Conservation (phyloP, 129 eudicot genomes). For the Kitagawia praeruptora region DNA sequence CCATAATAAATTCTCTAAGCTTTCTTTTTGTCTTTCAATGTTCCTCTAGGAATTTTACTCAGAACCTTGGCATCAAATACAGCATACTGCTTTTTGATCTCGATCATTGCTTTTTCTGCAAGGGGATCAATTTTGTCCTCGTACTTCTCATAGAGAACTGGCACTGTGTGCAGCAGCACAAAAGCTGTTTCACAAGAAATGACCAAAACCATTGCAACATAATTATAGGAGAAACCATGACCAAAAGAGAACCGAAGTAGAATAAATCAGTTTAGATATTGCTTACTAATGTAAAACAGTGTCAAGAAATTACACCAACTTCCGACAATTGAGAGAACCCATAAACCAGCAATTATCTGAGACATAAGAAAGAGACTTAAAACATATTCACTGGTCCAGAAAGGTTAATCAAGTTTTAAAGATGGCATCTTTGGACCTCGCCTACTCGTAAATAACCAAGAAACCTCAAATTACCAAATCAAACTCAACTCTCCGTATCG, state of each 20-base stretch:
- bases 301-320: slow-evolving; percentile 36
- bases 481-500: not conserved
- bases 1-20: slow-evolving; percentile 25
- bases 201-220: slow-evolving; percentile 10
- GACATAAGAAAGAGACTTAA: not conserved
- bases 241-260: too few species aligned
- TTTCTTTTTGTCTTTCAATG: slow-evolving; percentile 51
- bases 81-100: slow-evolving; percentile 67
- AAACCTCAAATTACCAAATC: not conserved
- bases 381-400: not conserved
- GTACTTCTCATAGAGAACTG: slow-evolving; percentile 82
- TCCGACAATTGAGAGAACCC: slow-evolving; percentile 34
- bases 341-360: slow-evolving; percentile 36
- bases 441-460: not conserved
- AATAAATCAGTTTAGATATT: not conserved
- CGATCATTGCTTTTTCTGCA: slow-evolving; percentile 53
- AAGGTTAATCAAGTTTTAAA: too few species aligned
- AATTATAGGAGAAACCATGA: not conserved
- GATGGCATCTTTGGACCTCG: not conserved
- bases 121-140: slow-evolving; percentile 59
- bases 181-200: slow-evolving; percentile 35
- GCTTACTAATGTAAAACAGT: slow-evolving; percentile 19
- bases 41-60: slow-evolving; percentile 64
- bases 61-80: slow-evolving; percentile 59
- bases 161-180: slow-evolving; percentile 68